Evolutionary conservation across 1,139 yeast species (phyloP).

Genomic region (Taiozyma onychis): DNA sequence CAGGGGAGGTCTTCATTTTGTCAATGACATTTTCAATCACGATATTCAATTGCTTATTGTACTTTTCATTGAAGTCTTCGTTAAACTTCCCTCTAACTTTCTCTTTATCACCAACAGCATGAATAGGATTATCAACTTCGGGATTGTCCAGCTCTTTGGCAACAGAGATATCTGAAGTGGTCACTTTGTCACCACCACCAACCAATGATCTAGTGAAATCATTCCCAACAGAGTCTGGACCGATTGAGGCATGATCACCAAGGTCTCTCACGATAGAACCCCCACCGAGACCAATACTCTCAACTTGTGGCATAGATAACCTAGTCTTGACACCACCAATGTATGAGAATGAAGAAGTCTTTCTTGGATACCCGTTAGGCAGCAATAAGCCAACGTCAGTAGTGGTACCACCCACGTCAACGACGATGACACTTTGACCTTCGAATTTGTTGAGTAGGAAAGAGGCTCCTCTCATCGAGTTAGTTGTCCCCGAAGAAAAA

Average conservation of each 20-base stretch:
- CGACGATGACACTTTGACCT: constrained; percentile 30
- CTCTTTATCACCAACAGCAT: constrained; percentile 23
- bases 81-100: constrained; percentile 19
- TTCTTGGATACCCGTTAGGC: constrained; percentile 36
- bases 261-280: constrained; percentile 33
- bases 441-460: constrained; percentile 28
- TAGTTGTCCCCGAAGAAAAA: constrained; percentile 41
- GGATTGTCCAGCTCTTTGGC: constrained; percentile 12
- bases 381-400: constrained; percentile 37
- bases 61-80: constrained; percentile 9
- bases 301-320: constrained; percentile 40
- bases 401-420: constrained; percentile 42
- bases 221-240: constrained; percentile 40
- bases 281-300: constrained; percentile 38
- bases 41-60: constrained; percentile 9
- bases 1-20: constrained; percentile 37
- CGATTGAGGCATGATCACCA: constrained; percentile 35
- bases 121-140: constrained; percentile 8
- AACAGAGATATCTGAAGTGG: constrained; percentile 35
- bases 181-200: constrained; percentile 33
- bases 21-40: constrained; percentile 32
- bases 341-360: constrained; percentile 31
- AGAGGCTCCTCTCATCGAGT: constrained; percentile 43
- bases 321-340: constrained; percentile 39
- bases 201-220: constrained; percentile 30